A percentile compares a stretch with the other conserved stretches of the same genome.
Conservation (phyloP, 2,329 filamentous ascomycete genomes). For the Aspergillus proliferans region DNA sequence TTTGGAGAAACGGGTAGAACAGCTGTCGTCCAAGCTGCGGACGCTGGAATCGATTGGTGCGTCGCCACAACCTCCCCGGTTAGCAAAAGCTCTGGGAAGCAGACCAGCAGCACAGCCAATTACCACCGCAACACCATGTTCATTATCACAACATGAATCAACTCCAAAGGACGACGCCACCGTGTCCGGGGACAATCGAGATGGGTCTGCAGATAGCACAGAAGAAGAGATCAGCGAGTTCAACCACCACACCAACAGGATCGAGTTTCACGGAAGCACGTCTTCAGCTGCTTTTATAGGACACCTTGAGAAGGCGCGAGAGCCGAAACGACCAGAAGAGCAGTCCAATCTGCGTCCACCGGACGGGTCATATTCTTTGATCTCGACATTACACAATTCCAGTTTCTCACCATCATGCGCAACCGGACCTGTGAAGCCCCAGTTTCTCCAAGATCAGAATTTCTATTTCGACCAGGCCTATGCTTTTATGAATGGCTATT, state of each 20-base stretch:
- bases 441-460: conserved; percentile 22
- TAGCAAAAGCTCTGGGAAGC: neutral
- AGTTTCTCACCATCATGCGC: conserved; percentile 33
- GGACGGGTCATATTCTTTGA: conserved; percentile 31
- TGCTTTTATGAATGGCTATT: conserved; percentile 43
- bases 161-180: conserved; percentile 13
- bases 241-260: conserved; percentile 41
- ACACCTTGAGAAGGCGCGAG: conserved; percentile 32
- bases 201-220: conserved; percentile 19
- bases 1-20: conserved; percentile 30
- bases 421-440: conserved; percentile 14
- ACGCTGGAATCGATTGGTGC: conserved; percentile 13
- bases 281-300: conserved; percentile 43
- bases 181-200: conserved; percentile 11
- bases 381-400: conserved; percentile 43
- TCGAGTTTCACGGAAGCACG: conserved; percentile 46
- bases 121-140: conserved; percentile 18
- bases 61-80: conserved; percentile 6
- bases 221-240: conserved; percentile 40
- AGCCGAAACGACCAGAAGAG: conserved; percentile 14
- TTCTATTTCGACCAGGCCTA: conserved; percentile 42
- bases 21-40: conserved; percentile 22
- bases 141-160: conserved; percentile 15
- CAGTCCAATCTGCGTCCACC: conserved; percentile 7
- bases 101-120: conserved; percentile 5